A percentile compares a stretch with the other conserved stretches of the same genome.
Conservation (phyloP, 2,329 filamentous ascomycete species). For the Berkeleyomyces basicola region DNA sequence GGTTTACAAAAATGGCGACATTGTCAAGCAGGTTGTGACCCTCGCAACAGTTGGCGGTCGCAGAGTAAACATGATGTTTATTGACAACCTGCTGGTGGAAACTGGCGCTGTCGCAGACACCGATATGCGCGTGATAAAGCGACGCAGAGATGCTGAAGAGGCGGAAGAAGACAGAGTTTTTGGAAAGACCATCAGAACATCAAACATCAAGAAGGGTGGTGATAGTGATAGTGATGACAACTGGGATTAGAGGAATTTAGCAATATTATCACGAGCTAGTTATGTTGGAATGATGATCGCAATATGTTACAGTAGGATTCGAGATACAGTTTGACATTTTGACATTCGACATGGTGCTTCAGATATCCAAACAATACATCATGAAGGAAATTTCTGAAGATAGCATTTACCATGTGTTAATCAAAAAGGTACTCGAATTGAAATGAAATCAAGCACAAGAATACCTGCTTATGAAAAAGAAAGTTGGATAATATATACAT, state of each 20-base stretch:
- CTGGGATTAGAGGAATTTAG: conserved; percentile 35
- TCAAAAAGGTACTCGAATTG: background rate
- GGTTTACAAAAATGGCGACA: conserved; percentile 83
- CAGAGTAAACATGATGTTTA: conserved; percentile 51
- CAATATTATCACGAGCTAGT: conserved; percentile 1
- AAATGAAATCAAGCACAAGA: background rate
- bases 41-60: conserved; percentile 61
- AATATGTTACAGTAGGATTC: background rate
- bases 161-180: conserved; percentile 39
- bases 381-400: background rate
- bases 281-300: background rate
- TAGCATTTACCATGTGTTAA: background rate
- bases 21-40: conserved; percentile 83
- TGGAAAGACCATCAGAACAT: conserved; percentile 34
- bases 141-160: conserved; percentile 41
- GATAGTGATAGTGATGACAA: conserved; percentile 38
- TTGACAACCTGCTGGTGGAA: conserved; percentile 69
- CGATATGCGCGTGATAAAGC: conserved; percentile 59
- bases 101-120: conserved; percentile 63
- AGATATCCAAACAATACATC: conserved; percentile 6
- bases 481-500: background rate
- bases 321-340: too few relatives aligned
- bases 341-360: background rate
- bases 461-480: background rate
- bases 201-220: conserved; percentile 29